These are phyloP conservation scores for Rachicladosporium sp. DNA, from an alignment of 2,329 filamentous ascomycete genomes.

Conservation along the genomic window DNA sequence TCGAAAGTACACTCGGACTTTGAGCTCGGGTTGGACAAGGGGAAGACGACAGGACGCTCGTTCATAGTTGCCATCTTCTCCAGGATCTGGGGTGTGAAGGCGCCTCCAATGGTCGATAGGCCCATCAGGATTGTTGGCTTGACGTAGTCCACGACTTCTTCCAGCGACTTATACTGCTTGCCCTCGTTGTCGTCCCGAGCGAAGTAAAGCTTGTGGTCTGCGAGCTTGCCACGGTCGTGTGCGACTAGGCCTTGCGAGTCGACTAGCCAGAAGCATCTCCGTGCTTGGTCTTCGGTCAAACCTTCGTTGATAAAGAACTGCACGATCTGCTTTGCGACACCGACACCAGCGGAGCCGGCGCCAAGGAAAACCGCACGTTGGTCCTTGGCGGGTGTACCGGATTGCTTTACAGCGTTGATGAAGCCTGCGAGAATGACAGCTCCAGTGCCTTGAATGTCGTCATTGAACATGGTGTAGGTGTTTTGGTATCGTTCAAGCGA, in stretches of 20 bases:
- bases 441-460: constrained; percentile 95
- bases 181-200: constrained; percentile 53
- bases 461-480: constrained; percentile 92
- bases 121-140: constrained; percentile 91
- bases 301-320: constrained; percentile 93
- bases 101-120: constrained; percentile 83
- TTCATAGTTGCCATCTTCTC: constrained; percentile 48
- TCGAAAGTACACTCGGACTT: constrained; percentile 98
- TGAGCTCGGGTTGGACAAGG: constrained; percentile 86
- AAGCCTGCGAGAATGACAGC: constrained; percentile 83
- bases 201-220: constrained; percentile 67
- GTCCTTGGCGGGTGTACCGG: constrained; percentile 72
- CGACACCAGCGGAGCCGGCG: constrained; percentile 87
- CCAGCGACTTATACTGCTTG: constrained; percentile 60
- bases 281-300: constrained; percentile 74
- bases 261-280: constrained; percentile 90
- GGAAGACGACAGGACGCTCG: constrained; percentile 67
- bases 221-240: constrained; percentile 80
- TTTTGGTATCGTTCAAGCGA: constrained; percentile 83
- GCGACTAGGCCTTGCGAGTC: constrained; percentile 87
- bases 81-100: constrained; percentile 82
- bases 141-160: constrained; percentile 88
- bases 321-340: constrained; percentile 94
- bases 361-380: constrained; percentile 95
- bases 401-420: constrained; percentile 67